These are phyloP conservation scores for Fusarium annulatum DNA, from an alignment of 2,329 filamentous ascomycete genomes.

Conservation along the genomic window DNA sequence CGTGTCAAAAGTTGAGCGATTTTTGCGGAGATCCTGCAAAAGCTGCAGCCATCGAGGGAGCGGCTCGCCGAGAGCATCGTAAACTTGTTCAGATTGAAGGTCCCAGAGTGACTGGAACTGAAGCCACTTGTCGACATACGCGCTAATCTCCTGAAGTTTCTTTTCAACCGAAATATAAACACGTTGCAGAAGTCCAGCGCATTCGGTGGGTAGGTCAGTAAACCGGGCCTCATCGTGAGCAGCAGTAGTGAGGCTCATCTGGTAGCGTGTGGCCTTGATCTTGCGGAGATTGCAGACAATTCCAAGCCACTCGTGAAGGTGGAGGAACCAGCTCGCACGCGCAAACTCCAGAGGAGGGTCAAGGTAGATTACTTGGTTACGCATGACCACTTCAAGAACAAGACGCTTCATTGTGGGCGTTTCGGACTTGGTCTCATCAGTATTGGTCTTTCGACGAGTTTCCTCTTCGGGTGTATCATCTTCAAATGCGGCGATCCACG, in stretches of 20 bases:
- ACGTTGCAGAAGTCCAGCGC: constrained; percentile 79
- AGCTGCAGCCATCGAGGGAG: constrained; percentile 93
- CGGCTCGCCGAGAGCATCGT: constrained; percentile 90
- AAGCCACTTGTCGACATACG: constrained; percentile 96
- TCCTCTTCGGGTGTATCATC: constrained; percentile 66
- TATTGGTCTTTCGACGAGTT: constrained; percentile 61
- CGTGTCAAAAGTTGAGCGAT: constrained; percentile 95
- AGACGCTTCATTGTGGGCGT: constrained; percentile 76
- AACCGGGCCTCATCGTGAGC: constrained; percentile 78
- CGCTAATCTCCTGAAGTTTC: constrained; percentile 81
- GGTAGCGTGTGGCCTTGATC: constrained; percentile 94
- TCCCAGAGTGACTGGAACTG: constrained; percentile 99
- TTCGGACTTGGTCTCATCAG: constrained; percentile 60
- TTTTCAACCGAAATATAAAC: constrained; percentile 87
- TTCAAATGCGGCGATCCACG: constrained; percentile 90
- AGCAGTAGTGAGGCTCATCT: constrained; percentile 81
- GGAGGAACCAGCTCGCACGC: constrained; percentile 90
- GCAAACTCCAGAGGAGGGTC: constrained; percentile 94
- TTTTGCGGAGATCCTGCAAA: constrained; percentile 96
- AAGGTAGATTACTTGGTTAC: constrained; percentile 96
- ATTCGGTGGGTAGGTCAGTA: constrained; percentile 84
- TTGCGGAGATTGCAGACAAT: constrained; percentile 92
- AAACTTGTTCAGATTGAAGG: constrained; percentile 93
- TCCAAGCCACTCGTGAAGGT: constrained; percentile 93
- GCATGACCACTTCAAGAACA: constrained; percentile 95